Percentiles rank a stretch among this genome's conserved stretches.
phyloP scores from a whole-genome alignment of 2,329 filamentous ascomycete species.

The Tolypocladium amazonense region DNA sequence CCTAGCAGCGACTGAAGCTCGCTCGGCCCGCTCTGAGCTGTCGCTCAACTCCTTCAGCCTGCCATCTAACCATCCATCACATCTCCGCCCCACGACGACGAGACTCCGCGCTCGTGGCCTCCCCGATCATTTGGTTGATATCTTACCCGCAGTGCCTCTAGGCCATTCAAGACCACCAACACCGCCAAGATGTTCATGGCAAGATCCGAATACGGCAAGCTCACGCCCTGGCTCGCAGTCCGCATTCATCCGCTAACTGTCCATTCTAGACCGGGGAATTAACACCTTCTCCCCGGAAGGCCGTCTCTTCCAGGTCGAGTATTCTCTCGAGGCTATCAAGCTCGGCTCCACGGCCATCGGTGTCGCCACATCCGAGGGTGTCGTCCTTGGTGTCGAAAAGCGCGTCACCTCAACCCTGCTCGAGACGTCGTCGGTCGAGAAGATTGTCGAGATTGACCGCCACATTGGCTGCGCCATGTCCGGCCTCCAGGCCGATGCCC shows the following conservation, averaged over 20 bases:
- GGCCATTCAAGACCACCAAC: constrained; percentile 13
- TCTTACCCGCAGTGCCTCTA: background rate
- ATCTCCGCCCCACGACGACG: background rate
- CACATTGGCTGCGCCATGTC: constrained; percentile 99
- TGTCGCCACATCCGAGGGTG: constrained; percentile 88
- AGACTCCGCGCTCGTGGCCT: background rate
- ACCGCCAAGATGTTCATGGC: constrained; percentile 92
- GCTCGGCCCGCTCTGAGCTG: background rate
- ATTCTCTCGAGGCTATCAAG: constrained; percentile 99
- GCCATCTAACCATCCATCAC: background rate
- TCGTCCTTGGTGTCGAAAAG: constrained; percentile 97
- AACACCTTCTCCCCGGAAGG: constrained; percentile 99
- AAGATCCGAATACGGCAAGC: constrained; percentile 97
- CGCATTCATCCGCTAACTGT: constrained; percentile 8
- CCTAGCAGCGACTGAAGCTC: constrained; percentile 1
- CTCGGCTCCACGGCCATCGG: constrained; percentile 97
- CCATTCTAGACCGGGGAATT: constrained; percentile 79
- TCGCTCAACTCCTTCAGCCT: background rate
- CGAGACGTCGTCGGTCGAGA: constrained; percentile 95
- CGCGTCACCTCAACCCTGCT: constrained; percentile 95
- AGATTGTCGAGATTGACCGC: constrained; percentile 98
- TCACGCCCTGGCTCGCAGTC: constrained; percentile 7
- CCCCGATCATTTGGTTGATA: background rate
- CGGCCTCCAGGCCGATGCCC: constrained; percentile 91
- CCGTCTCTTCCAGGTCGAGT: constrained; percentile 99